Evolutionary conservation across 345 rosid genomes (phyloP).

Genomic region (Hibiscus mutabilis): DNA sequence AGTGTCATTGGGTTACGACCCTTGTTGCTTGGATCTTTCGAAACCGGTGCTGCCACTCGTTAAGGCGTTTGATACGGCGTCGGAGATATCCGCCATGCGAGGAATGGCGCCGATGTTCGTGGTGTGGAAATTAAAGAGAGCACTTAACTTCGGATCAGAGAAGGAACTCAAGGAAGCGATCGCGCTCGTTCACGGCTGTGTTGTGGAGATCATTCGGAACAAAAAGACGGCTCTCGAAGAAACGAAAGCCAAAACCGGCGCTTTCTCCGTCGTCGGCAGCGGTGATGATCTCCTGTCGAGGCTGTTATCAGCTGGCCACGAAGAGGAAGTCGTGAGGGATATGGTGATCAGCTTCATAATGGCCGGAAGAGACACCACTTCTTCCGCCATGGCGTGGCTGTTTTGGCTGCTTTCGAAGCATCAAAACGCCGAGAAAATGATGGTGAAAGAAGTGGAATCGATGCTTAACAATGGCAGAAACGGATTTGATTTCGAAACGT

Average conservation of each 20-base stretch:
- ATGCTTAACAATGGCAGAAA: not conserved
- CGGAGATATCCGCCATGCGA: conserved; percentile 48
- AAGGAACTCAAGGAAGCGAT: conserved; percentile 42
- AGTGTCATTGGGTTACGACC: conserved; percentile 51
- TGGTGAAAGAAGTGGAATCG: conserved; percentile 29
- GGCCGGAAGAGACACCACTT: conserved; percentile 72
- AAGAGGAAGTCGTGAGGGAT: conserved; percentile 50
- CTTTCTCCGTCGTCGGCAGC: not conserved
- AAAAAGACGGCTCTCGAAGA: conserved; percentile 24
- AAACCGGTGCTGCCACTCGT: conserved; percentile 34
- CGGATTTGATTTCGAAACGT: conserved; percentile 25
- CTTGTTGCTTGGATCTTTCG: conserved; percentile 40
- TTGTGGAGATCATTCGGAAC: conserved; percentile 31
- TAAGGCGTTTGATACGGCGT: conserved; percentile 46
- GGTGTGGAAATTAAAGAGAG: conserved; percentile 62
- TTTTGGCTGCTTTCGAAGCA: conserved; percentile 53
- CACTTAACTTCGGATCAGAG: conserved; percentile 50
- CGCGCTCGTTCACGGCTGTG: conserved; percentile 26
- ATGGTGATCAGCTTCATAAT: conserved; percentile 52
- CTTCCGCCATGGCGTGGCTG: conserved; percentile 67
- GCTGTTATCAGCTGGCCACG: conserved; percentile 35
- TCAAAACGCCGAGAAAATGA: conserved; percentile 20
- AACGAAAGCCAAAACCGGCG: not conserved
- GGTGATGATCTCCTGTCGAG: conserved; percentile 44
- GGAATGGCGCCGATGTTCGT: conserved; percentile 40